phyloP scores from a whole-genome alignment of 139 green algal species.

The Picocystis salinarum region DNA sequence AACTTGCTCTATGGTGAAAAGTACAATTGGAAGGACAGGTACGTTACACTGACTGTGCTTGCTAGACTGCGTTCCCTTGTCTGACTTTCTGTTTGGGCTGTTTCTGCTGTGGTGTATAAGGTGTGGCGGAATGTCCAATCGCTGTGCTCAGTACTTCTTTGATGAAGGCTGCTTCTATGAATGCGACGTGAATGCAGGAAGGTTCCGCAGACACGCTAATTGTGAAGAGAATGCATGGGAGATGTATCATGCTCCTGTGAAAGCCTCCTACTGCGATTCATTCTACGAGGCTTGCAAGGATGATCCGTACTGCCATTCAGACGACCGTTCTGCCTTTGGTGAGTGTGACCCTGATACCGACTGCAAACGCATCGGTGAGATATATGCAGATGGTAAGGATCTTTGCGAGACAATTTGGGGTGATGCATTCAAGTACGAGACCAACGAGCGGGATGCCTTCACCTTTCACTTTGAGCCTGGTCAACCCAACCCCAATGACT shows the following conservation, averaged over 20 bases:
- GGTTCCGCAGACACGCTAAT: background rate
- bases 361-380: constrained; percentile 9
- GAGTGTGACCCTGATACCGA: too few relatives aligned
- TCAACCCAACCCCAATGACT: too few relatives aligned
- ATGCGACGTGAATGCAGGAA: background rate
- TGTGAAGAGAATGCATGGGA: background rate
- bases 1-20: too few relatives aligned
- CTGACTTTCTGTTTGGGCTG: too few relatives aligned
- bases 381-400: constrained; percentile 13
- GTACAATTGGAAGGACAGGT: too few relatives aligned
- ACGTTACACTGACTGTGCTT: too few relatives aligned
- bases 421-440: constrained; percentile 10
- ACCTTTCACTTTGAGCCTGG: background rate
- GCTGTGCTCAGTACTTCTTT: too few relatives aligned
- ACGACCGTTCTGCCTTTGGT: too few relatives aligned
- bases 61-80: too few relatives aligned
- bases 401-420: constrained; percentile 13
- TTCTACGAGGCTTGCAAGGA: background rate
- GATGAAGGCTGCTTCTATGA: constrained; percentile 1
- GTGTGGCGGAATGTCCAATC: too few relatives aligned
- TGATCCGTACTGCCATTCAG: too few relatives aligned
- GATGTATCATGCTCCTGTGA: background rate
- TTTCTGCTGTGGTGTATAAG: too few relatives aligned
- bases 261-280: constrained; percentile 1
- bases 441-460: constrained; percentile 5